A percentile compares a stretch with the other conserved stretches of the same genome.
Evolutionary conservation across 2,329 filamentous ascomycete genomes (phyloP).

Genomic region (Endocalyx cinctus): DNA sequence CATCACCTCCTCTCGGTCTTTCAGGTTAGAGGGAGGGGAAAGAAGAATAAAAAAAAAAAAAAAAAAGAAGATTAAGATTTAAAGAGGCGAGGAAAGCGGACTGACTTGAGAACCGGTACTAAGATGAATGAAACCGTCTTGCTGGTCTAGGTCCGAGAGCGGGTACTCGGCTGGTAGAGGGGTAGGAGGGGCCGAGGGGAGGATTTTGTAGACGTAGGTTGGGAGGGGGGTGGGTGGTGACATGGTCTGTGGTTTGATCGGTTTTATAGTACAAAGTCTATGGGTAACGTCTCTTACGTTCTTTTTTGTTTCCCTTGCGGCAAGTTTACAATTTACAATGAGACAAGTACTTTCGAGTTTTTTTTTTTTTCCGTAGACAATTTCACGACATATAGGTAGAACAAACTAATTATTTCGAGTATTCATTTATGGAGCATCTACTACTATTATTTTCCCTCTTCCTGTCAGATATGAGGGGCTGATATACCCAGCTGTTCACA

Average conservation of each 20-base stretch:
- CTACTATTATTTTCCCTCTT: no score
- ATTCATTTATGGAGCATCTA: no score
- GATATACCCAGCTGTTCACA: no score
- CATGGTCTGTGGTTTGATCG: constrained; percentile 11
- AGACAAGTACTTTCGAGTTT: no score
- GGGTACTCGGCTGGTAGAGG: constrained; percentile 52
- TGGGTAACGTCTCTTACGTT: not conserved
- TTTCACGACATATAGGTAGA: no score
- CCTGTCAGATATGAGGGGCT: no score
- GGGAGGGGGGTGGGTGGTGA: constrained; percentile 28
- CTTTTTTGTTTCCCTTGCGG: constrained; percentile 2
- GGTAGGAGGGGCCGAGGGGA: constrained; percentile 45
- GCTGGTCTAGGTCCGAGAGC: constrained; percentile 53
- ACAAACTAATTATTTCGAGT: no score
- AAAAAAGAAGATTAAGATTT: no score
- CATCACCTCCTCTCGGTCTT: no score
- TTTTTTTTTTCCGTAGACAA: no score
- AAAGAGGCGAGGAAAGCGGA: no score
- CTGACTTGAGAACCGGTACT: constrained; percentile 52
- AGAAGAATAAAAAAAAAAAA: not conserved
- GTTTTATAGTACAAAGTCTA: not conserved
- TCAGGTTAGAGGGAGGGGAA: not conserved
- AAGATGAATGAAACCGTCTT: constrained; percentile 59
- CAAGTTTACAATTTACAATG: constrained; percentile 2
- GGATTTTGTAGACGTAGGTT: constrained; percentile 56